Conservation (phyloP, 805 yeast species). For the Lipomyces anomalus region DNA sequence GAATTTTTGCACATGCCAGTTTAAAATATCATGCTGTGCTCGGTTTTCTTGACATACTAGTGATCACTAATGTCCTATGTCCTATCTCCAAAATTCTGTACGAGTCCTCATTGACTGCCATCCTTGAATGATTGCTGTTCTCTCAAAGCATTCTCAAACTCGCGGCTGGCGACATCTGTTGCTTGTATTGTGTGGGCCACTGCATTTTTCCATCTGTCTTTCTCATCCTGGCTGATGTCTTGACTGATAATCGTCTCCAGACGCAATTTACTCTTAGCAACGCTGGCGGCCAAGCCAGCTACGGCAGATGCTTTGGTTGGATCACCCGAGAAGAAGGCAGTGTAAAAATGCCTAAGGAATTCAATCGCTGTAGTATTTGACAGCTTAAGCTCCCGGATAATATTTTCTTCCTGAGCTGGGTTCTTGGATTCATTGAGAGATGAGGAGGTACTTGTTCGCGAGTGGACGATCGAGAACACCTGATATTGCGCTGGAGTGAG, state of each 20-base stretch:
- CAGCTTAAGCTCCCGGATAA: constrained; percentile 49
- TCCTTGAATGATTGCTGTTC: too few relatives aligned
- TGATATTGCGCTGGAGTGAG: constrained; percentile 10
- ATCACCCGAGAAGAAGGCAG: constrained; percentile 47
- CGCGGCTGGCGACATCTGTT: too few relatives aligned
- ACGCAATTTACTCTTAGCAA: constrained; percentile 45
- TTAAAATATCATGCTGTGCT: too few relatives aligned
- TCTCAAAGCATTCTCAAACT: too few relatives aligned
- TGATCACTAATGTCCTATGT: too few relatives aligned
- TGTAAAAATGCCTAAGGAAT: constrained; percentile 71
- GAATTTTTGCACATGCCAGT: too few relatives aligned
- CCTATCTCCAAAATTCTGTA: too few relatives aligned
- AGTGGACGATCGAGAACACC: constrained; percentile 15
- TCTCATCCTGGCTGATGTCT: too few relatives aligned
- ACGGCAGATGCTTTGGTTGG: constrained; percentile 38
- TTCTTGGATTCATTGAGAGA: constrained; percentile 17
- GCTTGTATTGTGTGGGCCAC: too few relatives aligned
- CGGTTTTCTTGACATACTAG: too few relatives aligned
- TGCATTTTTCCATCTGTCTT: too few relatives aligned
- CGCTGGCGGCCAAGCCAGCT: constrained; percentile 44
- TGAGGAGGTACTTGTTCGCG: constrained; percentile 13
- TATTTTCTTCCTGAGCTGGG: constrained; percentile 27
- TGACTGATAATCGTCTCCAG: constrained; percentile 27
- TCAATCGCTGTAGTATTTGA: constrained; percentile 71
- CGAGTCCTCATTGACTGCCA: too few relatives aligned